Conservation (phyloP, 2,329 filamentous ascomycete species). For the Arthrobotrys megalospora region DNA sequence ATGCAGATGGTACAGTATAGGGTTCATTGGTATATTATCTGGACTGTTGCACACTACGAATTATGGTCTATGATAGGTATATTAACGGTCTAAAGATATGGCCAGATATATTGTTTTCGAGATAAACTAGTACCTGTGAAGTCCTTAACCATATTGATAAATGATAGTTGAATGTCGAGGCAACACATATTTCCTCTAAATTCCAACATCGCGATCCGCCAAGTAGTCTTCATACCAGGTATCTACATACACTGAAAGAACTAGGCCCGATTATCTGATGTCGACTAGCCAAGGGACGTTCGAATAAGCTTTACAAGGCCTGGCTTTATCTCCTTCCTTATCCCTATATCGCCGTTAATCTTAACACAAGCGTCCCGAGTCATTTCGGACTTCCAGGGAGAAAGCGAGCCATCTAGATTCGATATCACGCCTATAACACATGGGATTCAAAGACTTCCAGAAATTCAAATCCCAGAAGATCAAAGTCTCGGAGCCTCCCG, state of each 20-base stretch:
- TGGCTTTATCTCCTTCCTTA: constrained; percentile 8
- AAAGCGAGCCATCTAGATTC: background rate
- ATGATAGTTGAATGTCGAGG: background rate
- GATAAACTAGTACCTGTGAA: too few relatives aligned
- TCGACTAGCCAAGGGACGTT: constrained; percentile 27
- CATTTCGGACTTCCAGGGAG: background rate
- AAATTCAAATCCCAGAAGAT: constrained; percentile 23
- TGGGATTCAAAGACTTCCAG: constrained; percentile 22
- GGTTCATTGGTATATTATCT: too few relatives aligned
- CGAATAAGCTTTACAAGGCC: constrained; percentile 43
- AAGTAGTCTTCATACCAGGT: background rate
- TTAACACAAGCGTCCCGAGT: constrained; percentile 2
- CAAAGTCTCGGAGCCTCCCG: constrained; percentile 27
- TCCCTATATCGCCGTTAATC: constrained; percentile 17
- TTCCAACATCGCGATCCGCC: constrained; percentile 20
- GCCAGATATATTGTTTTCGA: too few relatives aligned
- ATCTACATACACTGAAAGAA: background rate
- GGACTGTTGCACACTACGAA: too few relatives aligned
- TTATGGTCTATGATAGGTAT: too few relatives aligned
- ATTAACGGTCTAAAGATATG: too few relatives aligned
- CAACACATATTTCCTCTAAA: constrained; percentile 13
- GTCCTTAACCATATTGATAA: background rate
- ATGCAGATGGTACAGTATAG: too few relatives aligned
- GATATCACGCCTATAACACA: constrained; percentile 13
- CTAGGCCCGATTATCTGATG: background rate